Percentiles rank a stretch among this genome's conserved stretches.
phyloP scores from a whole-genome alignment of 345 rosid species.

The Eucalyptus globulus region DNA sequence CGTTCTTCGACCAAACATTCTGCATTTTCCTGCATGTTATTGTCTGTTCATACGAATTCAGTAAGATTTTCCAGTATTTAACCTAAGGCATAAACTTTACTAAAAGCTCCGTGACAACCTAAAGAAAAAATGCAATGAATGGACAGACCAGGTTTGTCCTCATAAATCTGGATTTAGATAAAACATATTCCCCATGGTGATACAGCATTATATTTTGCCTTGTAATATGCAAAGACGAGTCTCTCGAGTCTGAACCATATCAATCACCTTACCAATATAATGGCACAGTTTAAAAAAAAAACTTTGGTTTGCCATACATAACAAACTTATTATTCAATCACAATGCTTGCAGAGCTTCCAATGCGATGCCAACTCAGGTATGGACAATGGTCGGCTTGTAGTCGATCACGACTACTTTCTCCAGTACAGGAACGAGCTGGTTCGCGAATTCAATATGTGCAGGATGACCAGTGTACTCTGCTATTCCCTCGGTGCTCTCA shows the following conservation, averaged over 20 bases:
- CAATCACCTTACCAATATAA: background rate
- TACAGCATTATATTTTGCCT: background rate
- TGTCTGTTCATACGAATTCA: background rate
- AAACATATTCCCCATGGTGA: background rate
- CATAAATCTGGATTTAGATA: background rate
- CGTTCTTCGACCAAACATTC: background rate
- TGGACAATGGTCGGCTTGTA: constrained; percentile 49
- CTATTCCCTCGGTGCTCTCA: constrained; percentile 55
- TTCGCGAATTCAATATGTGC: constrained; percentile 51
- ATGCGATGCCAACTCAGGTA: background rate
- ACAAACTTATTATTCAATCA: background rate
- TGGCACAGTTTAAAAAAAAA: no score
- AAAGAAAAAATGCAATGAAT: background rate
- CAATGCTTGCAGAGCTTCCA: background rate
- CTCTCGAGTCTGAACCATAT: background rate
- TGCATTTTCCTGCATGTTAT: background rate
- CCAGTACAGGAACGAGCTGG: constrained; percentile 25
- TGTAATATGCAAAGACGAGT: background rate
- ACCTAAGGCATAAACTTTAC: background rate
- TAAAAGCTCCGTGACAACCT: background rate
- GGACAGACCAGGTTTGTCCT: background rate
- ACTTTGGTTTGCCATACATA: background rate
- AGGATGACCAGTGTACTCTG: constrained; percentile 61
- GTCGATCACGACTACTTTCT: constrained; percentile 51
- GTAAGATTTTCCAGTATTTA: background rate